Percentiles rank a stretch among this genome's conserved stretches.
Evolutionary conservation across 768 basidiomycete species (phyloP).

Genomic region (Lentinula boryana): DNA sequence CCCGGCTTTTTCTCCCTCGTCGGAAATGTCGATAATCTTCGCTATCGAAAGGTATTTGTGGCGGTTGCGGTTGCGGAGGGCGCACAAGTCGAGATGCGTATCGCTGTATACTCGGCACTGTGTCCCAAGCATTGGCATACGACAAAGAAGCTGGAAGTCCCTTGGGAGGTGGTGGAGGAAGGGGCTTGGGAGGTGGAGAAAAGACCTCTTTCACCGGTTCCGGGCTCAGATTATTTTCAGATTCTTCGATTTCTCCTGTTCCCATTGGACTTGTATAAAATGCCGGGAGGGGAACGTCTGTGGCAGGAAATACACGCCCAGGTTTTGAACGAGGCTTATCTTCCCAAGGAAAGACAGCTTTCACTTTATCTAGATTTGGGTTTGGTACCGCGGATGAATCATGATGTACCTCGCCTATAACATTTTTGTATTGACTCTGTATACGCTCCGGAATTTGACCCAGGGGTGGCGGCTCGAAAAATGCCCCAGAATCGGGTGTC

Average conservation of each 20-base stretch:
- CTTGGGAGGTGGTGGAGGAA: slow-evolving; percentile 33
- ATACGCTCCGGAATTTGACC: slow-evolving; percentile 65
- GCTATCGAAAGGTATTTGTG: slow-evolving; percentile 47
- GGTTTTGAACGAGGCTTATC: slow-evolving; percentile 61
- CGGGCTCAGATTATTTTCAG: slow-evolving; percentile 24
- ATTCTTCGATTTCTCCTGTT: slow-evolving; percentile 28
- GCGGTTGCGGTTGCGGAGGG: slow-evolving; percentile 32
- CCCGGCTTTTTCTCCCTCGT: slow-evolving; percentile 32
- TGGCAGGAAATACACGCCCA: slow-evolving; percentile 66
- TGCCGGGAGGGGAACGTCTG: slow-evolving; percentile 49
- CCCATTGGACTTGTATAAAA: slow-evolving; percentile 32
- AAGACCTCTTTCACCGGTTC: slow-evolving; percentile 15
- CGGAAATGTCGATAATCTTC: slow-evolving; percentile 22
- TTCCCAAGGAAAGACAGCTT: slow-evolving; percentile 95
- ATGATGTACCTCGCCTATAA: slow-evolving; percentile 40
- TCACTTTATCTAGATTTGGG: slow-evolving; percentile 71
- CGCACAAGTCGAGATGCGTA: slow-evolving; percentile 61
- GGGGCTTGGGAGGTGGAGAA: slow-evolving; percentile 14
- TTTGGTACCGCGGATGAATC: slow-evolving; percentile 33
- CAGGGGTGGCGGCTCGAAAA: slow-evolving; percentile 57
- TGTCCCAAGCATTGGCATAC: slow-evolving; percentile 85
- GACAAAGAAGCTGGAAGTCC: slow-evolving; percentile 54
- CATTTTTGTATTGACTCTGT: slow-evolving; percentile 70
- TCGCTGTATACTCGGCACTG: slow-evolving; percentile 69
- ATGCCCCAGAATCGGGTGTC: slow-evolving; percentile 33